Evolutionary conservation across 306 rosid genomes (phyloP).

Genomic region (Astragalus membranaceus): DNA sequence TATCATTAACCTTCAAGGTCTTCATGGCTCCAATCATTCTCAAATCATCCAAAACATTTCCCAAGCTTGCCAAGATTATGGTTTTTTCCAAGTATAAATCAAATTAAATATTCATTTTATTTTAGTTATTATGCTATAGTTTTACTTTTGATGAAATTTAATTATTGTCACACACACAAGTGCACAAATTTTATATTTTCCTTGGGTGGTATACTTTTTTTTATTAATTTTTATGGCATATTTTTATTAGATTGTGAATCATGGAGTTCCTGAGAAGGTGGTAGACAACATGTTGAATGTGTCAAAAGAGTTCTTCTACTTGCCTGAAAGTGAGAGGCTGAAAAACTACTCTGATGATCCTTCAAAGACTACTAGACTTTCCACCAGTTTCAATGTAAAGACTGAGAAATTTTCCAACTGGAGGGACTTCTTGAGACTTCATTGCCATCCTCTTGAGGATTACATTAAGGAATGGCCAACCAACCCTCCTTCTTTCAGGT

Average conservation of each 20-base stretch:
- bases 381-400: conserved; percentile 73
- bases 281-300: conserved; percentile 41
- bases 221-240: neutral
- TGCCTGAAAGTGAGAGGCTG: conserved; percentile 69
- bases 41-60: conserved; percentile 29
- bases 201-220: neutral
- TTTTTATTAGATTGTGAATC: conserved; percentile 46
- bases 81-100: conserved; percentile 66
- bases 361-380: conserved; percentile 62
- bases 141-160: neutral
- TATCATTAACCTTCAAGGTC: conserved; percentile 15
- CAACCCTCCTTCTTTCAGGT: conserved; percentile 65
- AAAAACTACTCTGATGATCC: conserved; percentile 79
- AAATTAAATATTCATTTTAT: neutral
- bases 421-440: conserved; percentile 88
- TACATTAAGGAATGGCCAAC: conserved; percentile 73
- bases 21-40: neutral
- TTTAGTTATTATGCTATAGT: neutral
- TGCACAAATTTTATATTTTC: neutral
- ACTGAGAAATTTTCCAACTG: conserved; percentile 69
- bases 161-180: neutral
- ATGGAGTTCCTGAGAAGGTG: conserved; percentile 45
- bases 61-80: conserved; percentile 56
- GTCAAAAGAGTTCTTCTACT: conserved; percentile 48
- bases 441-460: conserved; percentile 65